phyloP scores from a whole-genome alignment of 2,329 filamentous ascomycete genomes.

The Nectriaceae sp. region DNA sequence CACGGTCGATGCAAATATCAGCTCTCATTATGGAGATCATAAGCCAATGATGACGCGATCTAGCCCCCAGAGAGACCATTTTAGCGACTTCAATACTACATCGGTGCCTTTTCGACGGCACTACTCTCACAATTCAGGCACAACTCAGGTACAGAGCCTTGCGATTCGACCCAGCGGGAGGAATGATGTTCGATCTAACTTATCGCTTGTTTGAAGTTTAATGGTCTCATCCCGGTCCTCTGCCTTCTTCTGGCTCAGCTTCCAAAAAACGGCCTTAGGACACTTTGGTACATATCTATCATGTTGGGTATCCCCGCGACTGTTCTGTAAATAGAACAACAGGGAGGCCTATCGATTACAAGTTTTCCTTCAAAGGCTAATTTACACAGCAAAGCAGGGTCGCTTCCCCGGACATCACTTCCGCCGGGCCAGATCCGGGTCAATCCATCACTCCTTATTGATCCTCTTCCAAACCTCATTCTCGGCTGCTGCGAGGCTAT shows the following conservation, averaged over 20 bases:
- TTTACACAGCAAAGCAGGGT: constrained; percentile 20
- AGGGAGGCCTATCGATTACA: constrained; percentile 17
- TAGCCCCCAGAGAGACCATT: constrained; percentile 22
- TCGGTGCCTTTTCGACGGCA: background rate
- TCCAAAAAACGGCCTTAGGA: too few relatives aligned
- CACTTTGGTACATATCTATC: constrained; percentile 8
- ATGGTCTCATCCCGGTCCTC: background rate
- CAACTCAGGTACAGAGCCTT: background rate
- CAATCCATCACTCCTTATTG: constrained; percentile 51
- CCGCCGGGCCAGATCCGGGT: constrained; percentile 1
- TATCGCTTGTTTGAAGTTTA: background rate
- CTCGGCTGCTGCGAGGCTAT: constrained; percentile 59
- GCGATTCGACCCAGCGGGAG: background rate
- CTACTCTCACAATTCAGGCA: background rate
- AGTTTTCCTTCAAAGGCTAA: constrained; percentile 23
- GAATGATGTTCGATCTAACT: background rate
- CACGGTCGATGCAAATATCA: constrained; percentile 16
- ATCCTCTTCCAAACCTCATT: constrained; percentile 64
- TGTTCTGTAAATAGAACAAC: constrained; percentile 29
- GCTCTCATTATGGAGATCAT: constrained; percentile 24
- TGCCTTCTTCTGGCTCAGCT: too few relatives aligned
- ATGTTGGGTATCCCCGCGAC: constrained; percentile 12
- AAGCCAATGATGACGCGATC: constrained; percentile 23
- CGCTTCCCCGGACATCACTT: constrained; percentile 18
- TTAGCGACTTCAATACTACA: constrained; percentile 16